These are phyloP conservation scores for Platanthera zijinensis DNA, from an alignment of 106 monocot genomes.

Conservation along the genomic window DNA sequence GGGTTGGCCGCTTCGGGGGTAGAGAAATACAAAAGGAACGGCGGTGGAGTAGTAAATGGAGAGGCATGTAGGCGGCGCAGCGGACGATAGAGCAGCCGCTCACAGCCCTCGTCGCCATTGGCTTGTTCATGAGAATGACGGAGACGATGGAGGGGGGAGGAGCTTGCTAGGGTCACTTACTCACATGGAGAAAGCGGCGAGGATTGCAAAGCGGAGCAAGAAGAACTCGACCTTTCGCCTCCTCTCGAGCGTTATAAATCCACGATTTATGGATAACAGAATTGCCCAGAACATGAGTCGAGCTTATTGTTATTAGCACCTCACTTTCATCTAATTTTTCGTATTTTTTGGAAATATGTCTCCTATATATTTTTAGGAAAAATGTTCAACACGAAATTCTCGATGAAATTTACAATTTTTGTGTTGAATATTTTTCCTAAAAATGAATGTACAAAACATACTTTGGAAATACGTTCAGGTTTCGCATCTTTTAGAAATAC, in stretches of 20 bases:
- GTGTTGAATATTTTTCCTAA: too few relatives aligned
- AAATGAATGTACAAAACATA: too few relatives aligned
- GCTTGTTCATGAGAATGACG: conserved; percentile 14
- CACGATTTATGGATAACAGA: too few relatives aligned
- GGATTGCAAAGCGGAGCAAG: not conserved
- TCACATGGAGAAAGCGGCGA: not conserved
- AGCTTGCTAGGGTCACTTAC: not conserved
- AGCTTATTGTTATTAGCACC: too few relatives aligned
- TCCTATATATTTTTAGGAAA: too few relatives aligned
- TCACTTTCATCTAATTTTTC: too few relatives aligned
- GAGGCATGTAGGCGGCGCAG: conserved; percentile 10
- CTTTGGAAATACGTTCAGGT: too few relatives aligned
- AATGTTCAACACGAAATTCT: too few relatives aligned
- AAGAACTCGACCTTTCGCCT: not conserved
- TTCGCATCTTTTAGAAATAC: too few relatives aligned
- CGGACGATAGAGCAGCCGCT: conserved; percentile 18
- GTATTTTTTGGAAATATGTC: too few relatives aligned
- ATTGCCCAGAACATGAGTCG: too few relatives aligned
- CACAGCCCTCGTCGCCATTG: conserved; percentile 31
- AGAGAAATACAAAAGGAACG: conserved; percentile 16
- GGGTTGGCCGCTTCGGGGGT: not conserved
- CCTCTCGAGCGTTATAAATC: not conserved
- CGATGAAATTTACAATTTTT: too few relatives aligned
- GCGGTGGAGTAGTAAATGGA: conserved; percentile 16
- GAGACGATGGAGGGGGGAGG: not conserved